Percentiles rank a stretch among this genome's conserved stretches.
Evolutionary conservation across 257 asterid genomes (phyloP).

Genomic region (Forsythia viridissima): DNA sequence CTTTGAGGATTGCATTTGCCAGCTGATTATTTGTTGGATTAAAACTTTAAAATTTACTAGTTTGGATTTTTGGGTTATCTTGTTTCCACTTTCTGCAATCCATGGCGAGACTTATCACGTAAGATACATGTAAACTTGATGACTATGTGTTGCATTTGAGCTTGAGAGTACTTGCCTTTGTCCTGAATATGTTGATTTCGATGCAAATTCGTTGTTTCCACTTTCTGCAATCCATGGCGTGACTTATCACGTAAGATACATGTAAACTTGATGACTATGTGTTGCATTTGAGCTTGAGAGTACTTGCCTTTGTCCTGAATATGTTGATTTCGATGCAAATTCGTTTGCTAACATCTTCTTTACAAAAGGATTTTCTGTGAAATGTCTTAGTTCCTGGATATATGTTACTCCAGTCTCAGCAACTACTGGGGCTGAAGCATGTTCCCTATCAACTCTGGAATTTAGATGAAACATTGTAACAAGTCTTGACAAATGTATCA

Average conservation of each 20-base stretch:
- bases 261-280: not conserved
- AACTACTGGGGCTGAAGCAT: not conserved
- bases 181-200: not conserved
- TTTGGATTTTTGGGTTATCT: not conserved
- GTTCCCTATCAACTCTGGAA: not conserved
- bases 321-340: not conserved
- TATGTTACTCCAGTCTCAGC: constrained; percentile 7
- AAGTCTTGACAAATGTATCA: constrained; percentile 1
- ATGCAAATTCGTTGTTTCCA: not conserved
- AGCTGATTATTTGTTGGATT: constrained; percentile 1
- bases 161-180: not conserved
- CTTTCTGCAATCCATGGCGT: not conserved
- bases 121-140: not conserved
- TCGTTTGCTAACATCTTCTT: constrained; percentile 7
- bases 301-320: not conserved
- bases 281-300: constrained; percentile 6
- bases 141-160: constrained; percentile 3
- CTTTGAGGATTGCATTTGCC: constrained; percentile 10
- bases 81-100: not conserved
- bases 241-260: not conserved
- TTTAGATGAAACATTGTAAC: not conserved
- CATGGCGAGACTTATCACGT: not conserved
- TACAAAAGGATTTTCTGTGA: constrained; percentile 2
- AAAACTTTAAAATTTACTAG: not conserved
- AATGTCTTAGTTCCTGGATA: not conserved